Base-by-base conservation (phyloP, 2,329 filamentous ascomycete genomes). In the Furcasterigmium furcatum region DNA sequence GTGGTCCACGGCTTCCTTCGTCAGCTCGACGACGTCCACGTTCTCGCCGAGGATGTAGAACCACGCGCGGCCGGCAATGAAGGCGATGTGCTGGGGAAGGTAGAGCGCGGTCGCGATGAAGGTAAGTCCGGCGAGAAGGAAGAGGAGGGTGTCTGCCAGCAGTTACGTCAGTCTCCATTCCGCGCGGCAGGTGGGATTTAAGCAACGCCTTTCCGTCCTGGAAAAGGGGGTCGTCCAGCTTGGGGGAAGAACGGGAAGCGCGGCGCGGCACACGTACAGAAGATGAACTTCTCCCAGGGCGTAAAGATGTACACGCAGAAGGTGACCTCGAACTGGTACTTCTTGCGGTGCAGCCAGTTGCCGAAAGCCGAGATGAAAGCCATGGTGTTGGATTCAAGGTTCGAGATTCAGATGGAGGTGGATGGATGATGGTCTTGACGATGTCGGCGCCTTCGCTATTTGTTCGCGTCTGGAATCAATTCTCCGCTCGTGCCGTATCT, bases 251-350 rank as follows among this genome's bases (percentile, higher is more conserved):
- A 5, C 29, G n/a, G 43, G 29, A 19, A 36, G 39, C 20, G 38
- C n/a, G 19, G 25, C 12, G 44, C 44, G 36, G 41, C 20, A 35
- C 10, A 68, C 90, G 47, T 79, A 97, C 94, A 97, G 71, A 97
- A 95, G 58, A 96, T 85, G 70, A 96, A 92, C 68, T 96, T 96
- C 75, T 99, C 94, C 43, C 87, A 91, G 2, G 91, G 87, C 30
- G 91, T 96, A 58, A 96, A 86, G 88, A 99, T 97, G 77, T 99
- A 97, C 21, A 97, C 80, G 50, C 88, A 87, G 69, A 95, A 94
- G 12, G 92, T 96, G 65, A 97, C 92, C 73, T 99, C 94, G 65
- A 97, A 91, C 75, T 97, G 94, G 76, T 97, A 96, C 65, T 91
- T 85, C 79, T 99, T 99, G 68, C 91, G 82, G 68, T 91, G 85